Base-by-base conservation (phyloP, 345 rosid species). In the Salix caprea region DNA sequence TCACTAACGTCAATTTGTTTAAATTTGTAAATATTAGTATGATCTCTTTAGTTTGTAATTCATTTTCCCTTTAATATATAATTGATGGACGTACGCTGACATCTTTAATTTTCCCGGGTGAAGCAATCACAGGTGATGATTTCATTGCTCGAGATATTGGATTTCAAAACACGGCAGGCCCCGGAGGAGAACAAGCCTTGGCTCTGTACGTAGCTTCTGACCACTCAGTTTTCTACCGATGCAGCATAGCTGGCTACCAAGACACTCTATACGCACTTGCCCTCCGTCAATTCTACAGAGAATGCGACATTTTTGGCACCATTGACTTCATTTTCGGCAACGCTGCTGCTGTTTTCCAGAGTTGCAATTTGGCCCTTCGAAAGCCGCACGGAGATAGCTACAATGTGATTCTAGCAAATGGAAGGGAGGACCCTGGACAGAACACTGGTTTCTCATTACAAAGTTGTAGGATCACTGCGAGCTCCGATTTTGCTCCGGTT, bases 281-380 rank as follows among this genome's bases (percentile, higher is more conserved):
- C 0, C 81, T 89, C 11, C 93, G 97, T 7, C 98, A 94, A 42
- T 94, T 94, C 86, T 94, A 94, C 70, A 80, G 93, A 32, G 97
- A 94, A 74, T 90, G 92, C 52, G 94, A 90, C 82, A 90, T 94
- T 36, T 84, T 82, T 7, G 96, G 97, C 74, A 90, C 97, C 0
- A 26, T 91, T 8, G 98, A 93, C 78, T 93, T 91, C 74, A 91
- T 93, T 61, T 93, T 93, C 30, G 98, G 98, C 3, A 91, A 92
- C 52, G 96, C 98, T 0, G 94, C 89, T 1, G 98, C 97, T 0
- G 92, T 94, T 18, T 94, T 94, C 80, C 98, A 94, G 61, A 88
- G 79, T 62, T 92, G 97, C 80, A 69, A 85, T 32, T 4, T 92
- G 13, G 74, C 71, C 14, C 73, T 91, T 46, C 93, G 92, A 16